These are phyloP conservation scores for Dovyalis caffra DNA, from an alignment of 345 rosid species.

Conservation along the genomic window DNA sequence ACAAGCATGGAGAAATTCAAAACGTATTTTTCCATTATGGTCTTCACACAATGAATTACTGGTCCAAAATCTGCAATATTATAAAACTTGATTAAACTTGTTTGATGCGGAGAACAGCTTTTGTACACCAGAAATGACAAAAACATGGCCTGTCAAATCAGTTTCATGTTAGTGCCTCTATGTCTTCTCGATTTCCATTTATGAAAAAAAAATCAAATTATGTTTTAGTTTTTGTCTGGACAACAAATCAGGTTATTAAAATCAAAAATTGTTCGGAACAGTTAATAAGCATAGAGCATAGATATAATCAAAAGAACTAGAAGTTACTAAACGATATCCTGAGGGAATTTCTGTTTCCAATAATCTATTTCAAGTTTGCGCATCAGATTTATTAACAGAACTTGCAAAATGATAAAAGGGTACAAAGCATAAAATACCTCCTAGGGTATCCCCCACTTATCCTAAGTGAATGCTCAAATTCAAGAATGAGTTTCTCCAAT, in stretches of 20 bases:
- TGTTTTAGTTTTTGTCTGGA: background rate
- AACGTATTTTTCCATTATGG: background rate
- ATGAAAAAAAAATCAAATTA: background rate
- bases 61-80: background rate
- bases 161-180: background rate
- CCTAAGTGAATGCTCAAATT: constrained; percentile 80
- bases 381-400: background rate
- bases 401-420: background rate
- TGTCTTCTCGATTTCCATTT: background rate
- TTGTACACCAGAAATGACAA: background rate
- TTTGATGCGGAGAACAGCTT: background rate
- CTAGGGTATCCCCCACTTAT: constrained; percentile 66
- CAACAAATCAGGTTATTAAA: background rate
- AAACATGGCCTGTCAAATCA: background rate
- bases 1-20: background rate
- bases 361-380: background rate
- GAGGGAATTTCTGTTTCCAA: background rate
- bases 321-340: background rate
- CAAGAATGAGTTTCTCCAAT: constrained; percentile 74
- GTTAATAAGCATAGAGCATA: background rate
- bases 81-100: background rate
- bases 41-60: background rate
- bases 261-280: background rate
- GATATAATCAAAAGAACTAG: background rate
- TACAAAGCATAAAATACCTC: constrained; percentile 48